phyloP scores from a whole-genome alignment of 305 asterid species.

The Striga hermonthica region DNA sequence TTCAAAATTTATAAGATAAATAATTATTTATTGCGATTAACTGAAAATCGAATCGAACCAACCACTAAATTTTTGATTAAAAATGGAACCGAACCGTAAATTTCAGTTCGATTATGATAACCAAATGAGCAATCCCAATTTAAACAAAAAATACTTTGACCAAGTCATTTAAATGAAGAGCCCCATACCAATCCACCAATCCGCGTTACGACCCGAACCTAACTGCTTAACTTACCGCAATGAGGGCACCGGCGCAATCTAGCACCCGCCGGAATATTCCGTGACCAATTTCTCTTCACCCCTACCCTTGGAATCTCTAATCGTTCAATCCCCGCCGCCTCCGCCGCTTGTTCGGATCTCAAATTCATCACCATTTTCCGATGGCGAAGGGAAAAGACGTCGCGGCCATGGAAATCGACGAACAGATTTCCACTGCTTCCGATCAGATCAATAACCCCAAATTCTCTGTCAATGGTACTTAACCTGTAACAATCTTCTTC shows the following conservation, averaged over 20 bases:
- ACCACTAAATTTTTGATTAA: no score
- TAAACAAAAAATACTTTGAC: no score
- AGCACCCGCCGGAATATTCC: constrained; percentile 14
- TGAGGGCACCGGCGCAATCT: constrained; percentile 25
- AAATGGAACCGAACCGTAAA: no score
- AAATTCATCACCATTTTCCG: constrained; percentile 16
- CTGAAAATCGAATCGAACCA: no score
- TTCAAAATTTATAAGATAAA: no score
- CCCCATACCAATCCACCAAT: not conserved
- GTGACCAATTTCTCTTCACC: not conserved
- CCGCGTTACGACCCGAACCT: constrained; percentile 23
- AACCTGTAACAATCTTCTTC: not conserved
- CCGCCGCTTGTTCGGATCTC: constrained; percentile 34
- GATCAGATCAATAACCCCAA: constrained; percentile 65
- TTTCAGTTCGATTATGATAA: no score
- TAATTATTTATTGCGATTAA: no score
- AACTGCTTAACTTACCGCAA: not conserved
- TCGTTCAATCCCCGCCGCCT: constrained; percentile 6
- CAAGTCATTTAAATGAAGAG: no score
- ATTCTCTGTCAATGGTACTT: constrained; percentile 73
- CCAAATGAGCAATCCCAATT: no score
- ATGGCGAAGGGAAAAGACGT: constrained; percentile 64
- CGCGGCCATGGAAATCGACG: constrained; percentile 76
- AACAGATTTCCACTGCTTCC: constrained; percentile 40
- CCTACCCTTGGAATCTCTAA: not conserved